Conservation (phyloP, 148 eudicot species). For the Chenopodium album region DNA sequence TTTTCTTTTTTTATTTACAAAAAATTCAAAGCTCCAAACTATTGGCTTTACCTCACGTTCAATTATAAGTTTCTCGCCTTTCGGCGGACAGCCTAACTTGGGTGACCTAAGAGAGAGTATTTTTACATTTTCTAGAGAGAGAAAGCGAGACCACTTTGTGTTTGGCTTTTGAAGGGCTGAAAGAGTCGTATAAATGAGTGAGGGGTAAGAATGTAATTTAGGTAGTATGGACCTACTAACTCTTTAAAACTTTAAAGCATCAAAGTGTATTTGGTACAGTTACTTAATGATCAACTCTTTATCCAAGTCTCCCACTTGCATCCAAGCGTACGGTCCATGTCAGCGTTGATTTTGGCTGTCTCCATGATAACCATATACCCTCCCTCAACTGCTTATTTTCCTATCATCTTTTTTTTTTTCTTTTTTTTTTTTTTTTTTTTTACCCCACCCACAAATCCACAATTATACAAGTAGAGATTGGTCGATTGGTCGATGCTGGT, state of each 20-base stretch:
- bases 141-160: not conserved
- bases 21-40: slow-evolving; percentile 10
- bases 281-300: not conserved
- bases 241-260: not conserved
- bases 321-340: slow-evolving; percentile 12
- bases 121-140: not conserved
- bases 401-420: too few species aligned
- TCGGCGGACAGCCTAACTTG: slow-evolving; percentile 22
- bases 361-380: not conserved
- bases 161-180: slow-evolving; percentile 15
- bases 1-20: not conserved
- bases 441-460: too few species aligned
- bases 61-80: not conserved
- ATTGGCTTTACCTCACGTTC: slow-evolving; percentile 10
- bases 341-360: slow-evolving; percentile 1
- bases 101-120: slow-evolving; percentile 8
- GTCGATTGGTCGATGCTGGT: too few species aligned
- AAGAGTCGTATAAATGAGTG: not conserved
- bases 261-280: not conserved
- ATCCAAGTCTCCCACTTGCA: slow-evolving; percentile 8
- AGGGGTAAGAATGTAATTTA: not conserved
- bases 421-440: too few species aligned
- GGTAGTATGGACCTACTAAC: not conserved
- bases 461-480: too few species aligned
- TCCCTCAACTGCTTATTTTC: too few species aligned